Evolutionary conservation across 805 yeast species (phyloP).

Genomic region (Candida odintsovae): DNA sequence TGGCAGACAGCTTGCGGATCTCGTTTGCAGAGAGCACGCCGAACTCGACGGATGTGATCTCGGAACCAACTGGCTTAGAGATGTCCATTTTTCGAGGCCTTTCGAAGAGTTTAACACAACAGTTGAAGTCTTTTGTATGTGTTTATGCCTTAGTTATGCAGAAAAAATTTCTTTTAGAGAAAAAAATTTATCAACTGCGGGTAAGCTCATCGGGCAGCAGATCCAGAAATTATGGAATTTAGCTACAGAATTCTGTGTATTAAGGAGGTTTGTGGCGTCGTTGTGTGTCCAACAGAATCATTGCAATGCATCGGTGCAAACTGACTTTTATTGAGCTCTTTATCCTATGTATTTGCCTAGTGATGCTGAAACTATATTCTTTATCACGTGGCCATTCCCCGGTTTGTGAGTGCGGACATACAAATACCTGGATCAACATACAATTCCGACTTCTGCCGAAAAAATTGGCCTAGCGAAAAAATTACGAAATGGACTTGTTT

Average conservation of each 20-base stretch:
- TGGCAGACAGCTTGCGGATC: constrained; percentile 81
- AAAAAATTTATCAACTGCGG: constrained; percentile 5
- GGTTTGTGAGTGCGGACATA: background rate
- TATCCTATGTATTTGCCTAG: background rate
- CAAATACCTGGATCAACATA: no score
- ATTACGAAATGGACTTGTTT: background rate
- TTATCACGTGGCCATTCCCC: background rate
- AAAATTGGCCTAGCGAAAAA: constrained; percentile 1
- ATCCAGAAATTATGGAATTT: no score
- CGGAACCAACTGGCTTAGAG: constrained; percentile 93
- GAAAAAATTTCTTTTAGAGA: constrained; percentile 1
- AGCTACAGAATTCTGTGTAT: no score
- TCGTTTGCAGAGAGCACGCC: constrained; percentile 79
- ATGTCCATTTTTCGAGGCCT: constrained; percentile 67
- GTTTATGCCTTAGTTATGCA: background rate
- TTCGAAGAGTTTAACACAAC: background rate
- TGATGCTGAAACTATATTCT: background rate
- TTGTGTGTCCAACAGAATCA: no score
- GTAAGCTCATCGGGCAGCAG: constrained; percentile 16
- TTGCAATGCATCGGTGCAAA: no score
- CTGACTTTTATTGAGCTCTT: background rate
- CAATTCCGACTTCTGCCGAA: background rate
- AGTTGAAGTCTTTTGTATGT: background rate
- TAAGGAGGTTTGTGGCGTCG: no score
- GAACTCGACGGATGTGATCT: constrained; percentile 88